Evolutionary conservation across 345 rosid genomes (phyloP).

Genomic region (Citrus sinensis): DVS_A1.0 CM039169.1:7480501-7481000

Average conservation of each 20-base stretch:
- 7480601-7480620: background rate
- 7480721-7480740: constrained; percentile 97
- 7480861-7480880: constrained; percentile 84
- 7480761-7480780: constrained; percentile 95
- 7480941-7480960: background rate
- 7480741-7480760: constrained; percentile 98
- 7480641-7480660: constrained; percentile 1
- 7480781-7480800: constrained; percentile 95
- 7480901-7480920: constrained; percentile 53
- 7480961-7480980: constrained; percentile 12
- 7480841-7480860: constrained; percentile 86
- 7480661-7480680: constrained; percentile 95
- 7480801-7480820: constrained; percentile 96
- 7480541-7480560: constrained; percentile 63
- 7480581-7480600: background rate
- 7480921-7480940: background rate
- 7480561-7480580: background rate
- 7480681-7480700: constrained; percentile 94
- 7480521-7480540: constrained; percentile 97
- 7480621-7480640: background rate
- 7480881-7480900: constrained; percentile 87
- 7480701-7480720: constrained; percentile 96
- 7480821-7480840: constrained; percentile 85
- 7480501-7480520: constrained; percentile 81
- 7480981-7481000: constrained; percentile 21